A percentile compares a stretch with the other conserved stretches of the same genome.
These are phyloP conservation scores for Epicoccum sorghinum DNA, from an alignment of 2,329 filamentous ascomycete genomes.

Conservation along the genomic window DNA sequence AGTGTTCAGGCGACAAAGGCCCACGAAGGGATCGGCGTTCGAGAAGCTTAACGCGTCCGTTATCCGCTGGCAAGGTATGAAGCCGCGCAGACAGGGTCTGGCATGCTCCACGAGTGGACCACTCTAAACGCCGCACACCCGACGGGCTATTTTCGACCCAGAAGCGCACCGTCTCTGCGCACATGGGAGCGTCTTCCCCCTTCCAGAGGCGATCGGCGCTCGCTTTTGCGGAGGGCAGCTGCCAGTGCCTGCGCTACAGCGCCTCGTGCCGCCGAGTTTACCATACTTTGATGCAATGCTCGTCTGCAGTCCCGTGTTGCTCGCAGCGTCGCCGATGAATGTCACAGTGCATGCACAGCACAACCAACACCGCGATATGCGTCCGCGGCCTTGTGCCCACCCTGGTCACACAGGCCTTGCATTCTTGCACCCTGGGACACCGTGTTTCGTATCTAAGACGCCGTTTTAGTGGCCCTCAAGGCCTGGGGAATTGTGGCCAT, in stretches of 20 bases:
- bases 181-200: slow-evolving; percentile 7
- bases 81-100: slow-evolving; percentile 13
- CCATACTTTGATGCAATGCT: neutral
- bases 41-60: slow-evolving; percentile 16
- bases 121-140: slow-evolving; percentile 16
- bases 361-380: slow-evolving; percentile 8
- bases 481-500: slow-evolving; percentile 10
- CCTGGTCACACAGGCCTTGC: slow-evolving; percentile 1
- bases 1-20: slow-evolving; percentile 1
- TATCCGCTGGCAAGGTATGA: slow-evolving; percentile 13
- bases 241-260: slow-evolving; percentile 10
- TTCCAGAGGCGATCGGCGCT: slow-evolving; percentile 18
- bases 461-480: slow-evolving; percentile 12
- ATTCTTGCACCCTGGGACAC: slow-evolving; percentile 4
- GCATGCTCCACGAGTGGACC: slow-evolving; percentile 12
- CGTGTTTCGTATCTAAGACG: slow-evolving; percentile 12
- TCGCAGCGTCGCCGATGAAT: neutral
- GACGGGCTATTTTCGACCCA: slow-evolving; percentile 17
- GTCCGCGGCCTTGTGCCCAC: neutral
- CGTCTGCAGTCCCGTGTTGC: neutral
- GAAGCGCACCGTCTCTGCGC: slow-evolving; percentile 12
- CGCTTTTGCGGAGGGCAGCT: slow-evolving; percentile 15
- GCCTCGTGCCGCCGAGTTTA: slow-evolving; percentile 9
- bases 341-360: neutral
- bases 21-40: slow-evolving; percentile 12